Percentiles rank a stretch among this genome's conserved stretches.
phyloP scores from a whole-genome alignment of 441 rosid genomes.

The Arabidopsis lyrata region DNA sequence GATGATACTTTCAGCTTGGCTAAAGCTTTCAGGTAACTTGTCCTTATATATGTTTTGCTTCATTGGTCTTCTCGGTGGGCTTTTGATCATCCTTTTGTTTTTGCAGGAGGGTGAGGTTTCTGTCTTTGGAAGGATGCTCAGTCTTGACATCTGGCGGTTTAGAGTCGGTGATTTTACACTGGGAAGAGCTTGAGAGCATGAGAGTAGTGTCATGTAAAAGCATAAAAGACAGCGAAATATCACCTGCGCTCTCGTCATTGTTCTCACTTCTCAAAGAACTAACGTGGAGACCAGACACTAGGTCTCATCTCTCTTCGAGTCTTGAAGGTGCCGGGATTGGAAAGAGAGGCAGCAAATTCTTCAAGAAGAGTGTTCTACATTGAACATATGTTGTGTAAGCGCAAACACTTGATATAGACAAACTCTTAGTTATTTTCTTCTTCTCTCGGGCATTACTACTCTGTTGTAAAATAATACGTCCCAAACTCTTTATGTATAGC shows the following conservation, averaged over 20 bases:
- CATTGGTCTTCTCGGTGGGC: not conserved
- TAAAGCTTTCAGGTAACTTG: constrained; percentile 60
- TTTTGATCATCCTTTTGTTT: constrained; percentile 17
- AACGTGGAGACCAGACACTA: constrained; percentile 75
- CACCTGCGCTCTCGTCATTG: constrained; percentile 65
- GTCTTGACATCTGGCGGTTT: constrained; percentile 63
- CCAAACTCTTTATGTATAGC: constrained; percentile 22
- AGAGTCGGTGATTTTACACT: constrained; percentile 62
- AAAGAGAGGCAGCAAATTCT: constrained; percentile 71
- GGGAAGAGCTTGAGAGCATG: constrained; percentile 67
- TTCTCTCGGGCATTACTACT: not conserved
- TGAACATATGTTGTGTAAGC: not conserved
- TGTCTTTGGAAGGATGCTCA: constrained; percentile 73
- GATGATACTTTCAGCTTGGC: constrained; percentile 64
- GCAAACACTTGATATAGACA: constrained; percentile 1
- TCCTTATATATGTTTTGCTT: not conserved
- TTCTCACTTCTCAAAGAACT: constrained; percentile 66
- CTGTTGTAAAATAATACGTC: constrained; percentile 27
- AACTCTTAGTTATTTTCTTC: constrained; percentile 5
- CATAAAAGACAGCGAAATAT: constrained; percentile 62
- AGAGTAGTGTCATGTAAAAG: constrained; percentile 64
- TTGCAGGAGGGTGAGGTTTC: constrained; percentile 59
- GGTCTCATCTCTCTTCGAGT: constrained; percentile 59
- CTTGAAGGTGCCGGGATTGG: constrained; percentile 64
- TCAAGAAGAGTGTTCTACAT: constrained; percentile 54